Evolutionary conservation across 345 rosid genomes (phyloP).

Genomic region (Erucastrum elatum): DNA sequence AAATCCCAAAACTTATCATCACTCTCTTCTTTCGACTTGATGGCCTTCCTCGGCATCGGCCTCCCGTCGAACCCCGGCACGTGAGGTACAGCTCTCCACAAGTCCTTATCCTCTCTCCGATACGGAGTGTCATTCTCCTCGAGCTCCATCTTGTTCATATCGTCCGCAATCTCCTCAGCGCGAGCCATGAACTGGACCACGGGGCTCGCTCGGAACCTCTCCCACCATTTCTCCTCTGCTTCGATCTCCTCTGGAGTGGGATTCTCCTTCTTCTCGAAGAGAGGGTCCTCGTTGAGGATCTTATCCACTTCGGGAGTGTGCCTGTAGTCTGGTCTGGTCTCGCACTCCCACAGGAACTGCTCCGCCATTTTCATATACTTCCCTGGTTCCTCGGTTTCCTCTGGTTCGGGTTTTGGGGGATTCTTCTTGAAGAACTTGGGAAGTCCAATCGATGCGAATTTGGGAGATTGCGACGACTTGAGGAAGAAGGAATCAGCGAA

Average conservation of each 20-base stretch:
- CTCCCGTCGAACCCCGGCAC: slow-evolving; percentile 78
- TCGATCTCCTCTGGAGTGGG: slow-evolving; percentile 62
- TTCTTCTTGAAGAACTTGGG: slow-evolving; percentile 34
- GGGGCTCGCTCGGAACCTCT: slow-evolving; percentile 58
- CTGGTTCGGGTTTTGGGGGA: slow-evolving; percentile 34
- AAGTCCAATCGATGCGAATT: slow-evolving; percentile 64
- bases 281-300: slow-evolving; percentile 57
- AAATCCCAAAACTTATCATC: slow-evolving; percentile 97
- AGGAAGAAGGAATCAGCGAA: slow-evolving; percentile 45
- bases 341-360: slow-evolving; percentile 78
- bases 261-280: slow-evolving; percentile 67
- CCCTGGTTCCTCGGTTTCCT: slow-evolving; percentile 46
- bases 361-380: slow-evolving; percentile 46
- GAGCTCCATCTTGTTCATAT: slow-evolving; percentile 62
- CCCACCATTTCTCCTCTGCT: slow-evolving; percentile 80
- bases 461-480: slow-evolving; percentile 31
- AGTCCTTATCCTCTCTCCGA: slow-evolving; percentile 63
- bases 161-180: slow-evolving; percentile 61
- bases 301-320: slow-evolving; percentile 79
- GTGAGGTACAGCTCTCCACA: slow-evolving; percentile 73
- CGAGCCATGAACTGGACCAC: slow-evolving; percentile 65
- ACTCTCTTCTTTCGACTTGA: slow-evolving; percentile 64
- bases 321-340: slow-evolving; percentile 70
- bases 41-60: slow-evolving; percentile 88
- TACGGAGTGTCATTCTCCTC: slow-evolving; percentile 59